Evolutionary conservation across 2,329 filamentous ascomycete species (phyloP).

Genomic region (Scopulariopsis brevicaulis): DNA sequence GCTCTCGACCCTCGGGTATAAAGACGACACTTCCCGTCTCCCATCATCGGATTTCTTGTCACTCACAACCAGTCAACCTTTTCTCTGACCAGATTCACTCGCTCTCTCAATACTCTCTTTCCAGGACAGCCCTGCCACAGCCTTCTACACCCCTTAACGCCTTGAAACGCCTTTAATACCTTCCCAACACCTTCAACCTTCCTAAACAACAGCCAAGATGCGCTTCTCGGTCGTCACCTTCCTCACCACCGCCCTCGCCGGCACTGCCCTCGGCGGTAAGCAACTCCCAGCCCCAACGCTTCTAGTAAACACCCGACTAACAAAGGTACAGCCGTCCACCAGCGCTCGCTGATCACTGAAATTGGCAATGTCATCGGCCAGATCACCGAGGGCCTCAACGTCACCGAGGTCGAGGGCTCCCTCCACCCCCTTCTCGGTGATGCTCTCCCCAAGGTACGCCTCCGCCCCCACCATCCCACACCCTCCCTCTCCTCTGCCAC

Average conservation of each 20-base stretch:
- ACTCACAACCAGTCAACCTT: not conserved
- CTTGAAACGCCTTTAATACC: not conserved
- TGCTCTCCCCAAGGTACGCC: constrained; percentile 8
- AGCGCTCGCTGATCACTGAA: constrained; percentile 8
- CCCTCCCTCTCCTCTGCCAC: not conserved
- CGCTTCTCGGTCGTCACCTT: constrained; percentile 9
- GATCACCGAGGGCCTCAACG: constrained; percentile 8
- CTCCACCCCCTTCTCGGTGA: constrained; percentile 10
- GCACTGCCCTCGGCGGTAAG: constrained; percentile 8
- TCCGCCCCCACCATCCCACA: not conserved
- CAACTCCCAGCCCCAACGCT: not conserved
- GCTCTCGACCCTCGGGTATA: not conserved
- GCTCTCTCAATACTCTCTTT: not conserved
- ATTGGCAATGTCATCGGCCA: constrained; percentile 8
- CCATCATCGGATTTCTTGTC: not conserved
- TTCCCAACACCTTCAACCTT: too few relatives aligned
- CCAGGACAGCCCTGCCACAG: not conserved
- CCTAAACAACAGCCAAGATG: constrained; percentile 8
- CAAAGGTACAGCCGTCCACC: not conserved
- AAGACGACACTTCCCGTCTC: not conserved
- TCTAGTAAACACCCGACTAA: not conserved
- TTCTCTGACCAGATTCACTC: not conserved
- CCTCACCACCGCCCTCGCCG: constrained; percentile 7
- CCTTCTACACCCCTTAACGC: not conserved
- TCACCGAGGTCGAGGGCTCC: constrained; percentile 9